Base-by-base conservation (phyloP, 495 filamentous ascomycete species). In the Penicillium bovifimosum region DNA sequence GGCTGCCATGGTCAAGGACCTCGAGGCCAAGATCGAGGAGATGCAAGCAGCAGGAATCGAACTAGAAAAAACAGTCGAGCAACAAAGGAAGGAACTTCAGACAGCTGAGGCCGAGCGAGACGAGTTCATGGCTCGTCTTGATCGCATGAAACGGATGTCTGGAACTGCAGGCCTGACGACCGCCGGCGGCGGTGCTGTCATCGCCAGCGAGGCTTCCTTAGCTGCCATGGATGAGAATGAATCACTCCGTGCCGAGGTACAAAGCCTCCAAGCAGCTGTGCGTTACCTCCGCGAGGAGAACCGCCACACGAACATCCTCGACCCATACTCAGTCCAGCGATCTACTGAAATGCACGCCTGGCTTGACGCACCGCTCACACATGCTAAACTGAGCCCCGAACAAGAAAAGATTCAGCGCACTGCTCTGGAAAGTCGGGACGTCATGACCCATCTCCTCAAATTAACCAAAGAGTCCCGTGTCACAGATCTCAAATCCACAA, bases 201-300 rank as follows among this genome's bases (percentile, higher is more conserved):
- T 73, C 31, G 72, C 74, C 48, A 69, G 57, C 14, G 69, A 69
- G 47, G 62, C 65, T 20, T 80, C 75, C 20, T 60, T 76, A 6
- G 75, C 75, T 14, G 86, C 87, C 0, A 84, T 88, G 35, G 77
- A 83, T 27, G 86, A 93, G 71, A 88, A 90, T 70, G 82, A 90
- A 52, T 68, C 71, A 13, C 82, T 92, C 26, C 86, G 84, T 54
- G 69, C 76, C 17, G 83, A 91, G 50, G 89, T 95, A 36, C 62
- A 72, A 17, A 78, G 72, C 49, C 78, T 96, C 7, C 83, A 90
- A 66, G 80, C 85, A 2, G 84, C 90, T 0, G 82, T 96, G 13
- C 82, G 85, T 40, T 92, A 84, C 69, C 72, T 95, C 18, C 80
- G 88, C 20, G 85, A 89, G 50, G 89, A 93, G 48, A 90, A 83